Conservation (phyloP, 169 alveolate species). For the Cryptosporidium bovis region DNA sequence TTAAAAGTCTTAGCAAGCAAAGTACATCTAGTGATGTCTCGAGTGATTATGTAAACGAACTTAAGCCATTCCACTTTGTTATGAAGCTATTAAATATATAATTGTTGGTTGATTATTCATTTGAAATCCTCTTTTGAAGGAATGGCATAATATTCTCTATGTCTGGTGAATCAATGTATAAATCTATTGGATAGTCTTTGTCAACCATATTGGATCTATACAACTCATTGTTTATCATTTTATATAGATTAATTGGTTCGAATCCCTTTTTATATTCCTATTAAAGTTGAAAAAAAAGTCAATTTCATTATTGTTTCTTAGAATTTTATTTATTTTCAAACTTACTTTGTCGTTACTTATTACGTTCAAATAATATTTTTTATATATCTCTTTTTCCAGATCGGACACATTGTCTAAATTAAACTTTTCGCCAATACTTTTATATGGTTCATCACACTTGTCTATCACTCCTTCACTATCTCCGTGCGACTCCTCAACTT, state of each 20-base stretch:
- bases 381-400: not conserved
- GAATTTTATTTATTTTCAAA: not conserved
- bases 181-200: constrained; percentile 39
- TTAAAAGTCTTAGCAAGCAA: not conserved
- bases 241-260: constrained; percentile 9
- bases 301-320: not conserved
- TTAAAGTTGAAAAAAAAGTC: not conserved
- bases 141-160: constrained; percentile 49
- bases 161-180: constrained; percentile 15
- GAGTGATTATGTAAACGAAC: constrained; percentile 3
- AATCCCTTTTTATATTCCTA: not conserved
- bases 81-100: constrained; percentile 32
- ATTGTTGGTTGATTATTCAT: not conserved
- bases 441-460: no score
- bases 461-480: no score
- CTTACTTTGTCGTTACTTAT: constrained; percentile 16
- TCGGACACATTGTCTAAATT: not conserved
- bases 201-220: constrained; percentile 54
- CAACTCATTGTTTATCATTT: constrained; percentile 18
- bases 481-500: no score
- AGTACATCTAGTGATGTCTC: not conserved
- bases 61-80: constrained; percentile 37
- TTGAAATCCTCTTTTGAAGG: constrained; percentile 1
- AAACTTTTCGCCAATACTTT: no score
- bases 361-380: constrained; percentile 6